Base-by-base conservation (phyloP, 768 basidiomycete species). In the Gloeopeniophorella convolvens region DNA sequence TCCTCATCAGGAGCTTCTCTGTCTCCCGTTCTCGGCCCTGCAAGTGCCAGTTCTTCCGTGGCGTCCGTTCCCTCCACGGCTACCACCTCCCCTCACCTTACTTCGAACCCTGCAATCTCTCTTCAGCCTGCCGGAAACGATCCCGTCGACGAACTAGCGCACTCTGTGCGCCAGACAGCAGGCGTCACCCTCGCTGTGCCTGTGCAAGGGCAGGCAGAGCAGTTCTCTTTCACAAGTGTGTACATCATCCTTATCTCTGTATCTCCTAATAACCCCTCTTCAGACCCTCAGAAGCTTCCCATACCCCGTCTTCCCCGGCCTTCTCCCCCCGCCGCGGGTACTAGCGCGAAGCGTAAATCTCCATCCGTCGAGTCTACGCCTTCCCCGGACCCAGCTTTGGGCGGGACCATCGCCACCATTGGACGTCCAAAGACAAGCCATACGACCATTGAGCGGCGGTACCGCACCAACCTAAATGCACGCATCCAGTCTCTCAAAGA, bases 401-500 rank as follows among this genome's bases (percentile, higher is more conserved):
- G 55, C 12, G 60, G 59, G 13, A 48, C 57, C 9, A 42, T 59
- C 23, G 52, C 61, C 10, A 58, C 65, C 26, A 57, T 61, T 7
- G 65, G 64, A 8, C 76, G 83, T 1, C 79, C 83, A n/a, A 92
- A 91, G 68, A 91, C 89, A 0, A 85, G 84, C 58, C 89, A 92
- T 62, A 92, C 89, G 3, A 90, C 89, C 18, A 91, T 92, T 52
- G 89, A 92, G 66, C 77, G 89, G 9, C 77, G 89, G 34, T 92
- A 92, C 65, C 83, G 89, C 48, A 91, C 89, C 1, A 92, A 92
- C 62, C 73, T 92, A 37, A 92, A 92, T 58, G 85, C 88, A 0
- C 83, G 89, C 42, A 91, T 92, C 27, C 84, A 86, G 51, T 81
- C 80, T 45, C 71, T 92, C 41, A 82, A 85, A 52, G 78, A 81